Conservation (phyloP, 1,139 yeast species). For the Sugiyamaella sp. region DNA sequence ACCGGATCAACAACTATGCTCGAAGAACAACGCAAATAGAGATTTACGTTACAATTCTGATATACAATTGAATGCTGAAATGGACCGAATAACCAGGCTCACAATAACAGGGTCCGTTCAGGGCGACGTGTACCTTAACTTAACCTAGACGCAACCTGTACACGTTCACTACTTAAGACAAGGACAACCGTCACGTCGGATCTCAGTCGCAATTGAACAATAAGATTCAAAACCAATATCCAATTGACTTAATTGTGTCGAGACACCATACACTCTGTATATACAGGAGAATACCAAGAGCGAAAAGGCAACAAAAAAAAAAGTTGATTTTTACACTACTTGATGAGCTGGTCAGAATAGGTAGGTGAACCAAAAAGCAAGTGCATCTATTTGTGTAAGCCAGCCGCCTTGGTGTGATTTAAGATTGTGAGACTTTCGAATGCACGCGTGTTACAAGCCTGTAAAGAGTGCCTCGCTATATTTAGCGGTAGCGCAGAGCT, state of each 20-base stretch:
- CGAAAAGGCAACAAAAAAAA: not conserved
- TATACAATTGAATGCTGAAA: too few species aligned
- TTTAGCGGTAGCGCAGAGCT: not conserved
- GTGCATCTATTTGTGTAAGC: not conserved
- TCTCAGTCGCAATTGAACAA: not conserved
- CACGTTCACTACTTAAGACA: too few species aligned
- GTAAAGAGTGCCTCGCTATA: not conserved
- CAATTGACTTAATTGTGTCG: not conserved
- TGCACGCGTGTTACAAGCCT: conserved; percentile 1
- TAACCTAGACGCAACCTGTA: too few species aligned
- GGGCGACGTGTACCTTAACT: too few species aligned
- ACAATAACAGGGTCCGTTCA: too few species aligned
- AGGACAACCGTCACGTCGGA: too few species aligned
- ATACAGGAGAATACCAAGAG: not conserved
- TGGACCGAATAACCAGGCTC: too few species aligned
- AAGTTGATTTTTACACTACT: conserved; percentile 1
- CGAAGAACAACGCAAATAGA: too few species aligned
- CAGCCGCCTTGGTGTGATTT: conserved; percentile 7
- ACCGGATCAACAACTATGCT: too few species aligned
- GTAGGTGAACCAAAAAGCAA: not conserved
- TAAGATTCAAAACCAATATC: not conserved
- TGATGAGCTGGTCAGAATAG: conserved; percentile 18
- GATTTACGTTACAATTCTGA: too few species aligned
- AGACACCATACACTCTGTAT: not conserved
- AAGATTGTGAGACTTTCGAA: not conserved